Base-by-base conservation (phyloP, 192 early-diverging fungal genomes). In the Coemansia interrupta region DNA sequence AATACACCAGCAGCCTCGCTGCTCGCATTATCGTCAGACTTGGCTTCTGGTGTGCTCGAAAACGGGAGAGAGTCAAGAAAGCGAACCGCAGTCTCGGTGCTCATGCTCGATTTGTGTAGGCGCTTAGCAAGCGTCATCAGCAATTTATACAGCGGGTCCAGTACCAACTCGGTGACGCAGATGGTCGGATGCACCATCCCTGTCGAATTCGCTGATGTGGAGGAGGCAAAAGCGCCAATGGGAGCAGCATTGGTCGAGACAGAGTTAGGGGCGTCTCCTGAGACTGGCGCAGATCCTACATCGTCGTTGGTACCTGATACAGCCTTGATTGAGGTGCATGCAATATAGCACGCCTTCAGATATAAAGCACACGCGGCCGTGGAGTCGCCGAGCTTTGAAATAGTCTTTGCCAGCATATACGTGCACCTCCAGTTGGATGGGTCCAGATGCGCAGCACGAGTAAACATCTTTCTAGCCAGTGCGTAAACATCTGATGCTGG, bases 381-480 rank as follows among this genome's bases (percentile, higher is more conserved):
- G 1, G 64, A 38, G 5, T 64, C 40, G 39, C 51, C 55, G 1
- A 72, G 56, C 53, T 79, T 79, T n/a, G 62, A 48, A 24, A 46
- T 44, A 0, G 63, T 19, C 50, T 79, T 79, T 26, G 62, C 76
- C 3, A 73, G 38, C 70, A 72, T 61, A 15, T 79, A 79, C 3
- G 46, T 15, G 42, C 54, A 61, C 47, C 53, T 68, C 76, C 76
- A 79, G 60, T 51, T 60, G 10, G 45, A 32, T 7, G 66, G 14
- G 17, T 73, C 70, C 14, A 73, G 50, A 5, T 23, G 54, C 11
- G 60, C 45, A 13, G 71, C 71, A 20, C 48, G 52, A 2, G 44
- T 44, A 44, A 79, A 56, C 63, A 79, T 54, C 4, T 23, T 28
- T 17, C 63, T 50, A 9, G 76, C 63, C 51, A 79, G 42, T 1